A percentile compares a stretch with the other conserved stretches of the same genome.
These are phyloP conservation scores for Phascolomyces articulosus DNA, from an alignment of 371 early-diverging fungal genomes.

Conservation along the genomic window DNA sequence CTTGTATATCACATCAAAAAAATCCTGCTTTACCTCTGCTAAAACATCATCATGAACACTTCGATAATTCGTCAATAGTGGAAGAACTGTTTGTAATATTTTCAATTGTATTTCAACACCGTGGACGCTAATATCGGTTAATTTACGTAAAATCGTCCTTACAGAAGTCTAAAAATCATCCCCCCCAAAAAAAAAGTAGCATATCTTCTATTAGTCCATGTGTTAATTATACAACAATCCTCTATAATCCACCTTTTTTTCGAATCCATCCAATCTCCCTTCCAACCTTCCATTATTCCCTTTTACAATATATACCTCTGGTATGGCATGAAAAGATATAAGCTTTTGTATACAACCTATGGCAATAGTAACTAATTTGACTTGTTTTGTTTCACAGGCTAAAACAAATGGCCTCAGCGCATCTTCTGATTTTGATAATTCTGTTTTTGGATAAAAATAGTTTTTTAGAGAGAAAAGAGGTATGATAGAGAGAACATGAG, in stretches of 20 bases:
- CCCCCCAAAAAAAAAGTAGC: no score
- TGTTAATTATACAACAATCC: no score
- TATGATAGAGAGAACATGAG: no score
- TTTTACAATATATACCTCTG: slow-evolving; percentile 55
- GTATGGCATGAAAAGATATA: slow-evolving; percentile 84
- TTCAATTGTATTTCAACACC: slow-evolving; percentile 93
- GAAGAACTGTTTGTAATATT: slow-evolving; percentile 89
- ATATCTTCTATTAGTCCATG: no score
- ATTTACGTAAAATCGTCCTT: slow-evolving; percentile 66
- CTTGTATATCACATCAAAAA: no score
- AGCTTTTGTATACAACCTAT: slow-evolving; percentile 89
- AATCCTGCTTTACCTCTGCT: slow-evolving; percentile 68
- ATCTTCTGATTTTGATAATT: slow-evolving; percentile 83
- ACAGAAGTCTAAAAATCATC: slow-evolving; percentile 63
- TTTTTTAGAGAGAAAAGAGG: no score
- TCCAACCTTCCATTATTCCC: neutral
- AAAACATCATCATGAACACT: slow-evolving; percentile 80
- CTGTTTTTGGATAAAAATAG: slow-evolving; percentile 28
- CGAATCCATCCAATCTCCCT: neutral
- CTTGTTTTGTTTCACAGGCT: slow-evolving; percentile 88
- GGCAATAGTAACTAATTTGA: slow-evolving; percentile 84
- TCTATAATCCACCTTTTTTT: no score
- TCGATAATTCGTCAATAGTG: slow-evolving; percentile 84
- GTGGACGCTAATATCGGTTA: slow-evolving; percentile 71
- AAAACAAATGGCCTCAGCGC: slow-evolving; percentile 87